Evolutionary conservation across 2,329 filamentous ascomycete genomes (phyloP), one percentile per base, ranked within the genome.

Genomic region (Exophiala viscosa): DNA sequence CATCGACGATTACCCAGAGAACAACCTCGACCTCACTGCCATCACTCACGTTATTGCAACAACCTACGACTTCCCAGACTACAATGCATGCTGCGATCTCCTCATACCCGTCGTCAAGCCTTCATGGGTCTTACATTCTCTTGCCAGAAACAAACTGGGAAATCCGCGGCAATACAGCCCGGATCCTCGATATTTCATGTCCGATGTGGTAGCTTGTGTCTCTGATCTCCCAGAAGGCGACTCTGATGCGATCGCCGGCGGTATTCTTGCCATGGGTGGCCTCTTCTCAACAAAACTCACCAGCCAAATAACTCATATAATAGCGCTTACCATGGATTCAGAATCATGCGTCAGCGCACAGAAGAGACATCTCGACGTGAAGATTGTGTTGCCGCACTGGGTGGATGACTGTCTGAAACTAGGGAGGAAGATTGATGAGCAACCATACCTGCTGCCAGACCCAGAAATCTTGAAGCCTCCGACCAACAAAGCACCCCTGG

Each of bases 321-420:
- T 95, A 55, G 88, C 92, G 4, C 74, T 96, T 55, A 83, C 82
- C 4, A 77, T 87, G 67, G 85, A 91, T 32, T 82, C 91, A 50
- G 80, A 84, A 2, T 90, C 90, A 67, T 87, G 86, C 57, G 66
- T 78, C 55, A 67, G 82, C 48, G 86, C 85, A 1, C 60, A 76
- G 39, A 73, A 78, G 7, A 95, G 85, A 69, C 80, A 79, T 2
- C 75, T 88, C 48, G 83, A 83, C 49, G 83, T 83, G 69, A 91
- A 90, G 70, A 86, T 96, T 54, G 88, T 99, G 14, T 76, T 99
- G 47, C 93, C 93, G 34, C 44, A 54, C 57, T 91, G 88, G 90
- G 96, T 99, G 66, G 92, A 97, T 63, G 92, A 96, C 67, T 99
- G 93, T 70, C 81, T 99, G 61, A 93, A 88, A 70, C 82, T 99